A percentile compares a stretch with the other conserved stretches of the same genome.
Evolutionary conservation across 768 basidiomycete genomes (phyloP).

Genomic region (Kwoniella dejecticola): DNA sequence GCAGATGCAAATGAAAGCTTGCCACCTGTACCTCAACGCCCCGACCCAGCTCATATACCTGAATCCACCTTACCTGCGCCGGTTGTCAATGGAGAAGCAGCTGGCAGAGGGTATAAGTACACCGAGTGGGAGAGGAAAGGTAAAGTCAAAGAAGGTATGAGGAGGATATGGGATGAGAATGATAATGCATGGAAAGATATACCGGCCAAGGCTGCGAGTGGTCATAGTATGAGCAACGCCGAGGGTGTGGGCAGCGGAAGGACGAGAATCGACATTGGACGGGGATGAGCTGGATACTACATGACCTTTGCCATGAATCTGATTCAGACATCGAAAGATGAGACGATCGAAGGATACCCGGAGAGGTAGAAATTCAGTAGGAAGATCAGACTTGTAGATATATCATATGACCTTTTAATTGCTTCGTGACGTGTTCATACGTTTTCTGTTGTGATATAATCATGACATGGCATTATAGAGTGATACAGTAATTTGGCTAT

Average conservation of each 20-base stretch:
- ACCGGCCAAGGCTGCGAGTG: not conserved
- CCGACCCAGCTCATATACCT: not conserved
- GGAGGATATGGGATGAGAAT: conserved; percentile 19
- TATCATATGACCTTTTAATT: too few relatives aligned
- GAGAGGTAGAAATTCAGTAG: too few relatives aligned
- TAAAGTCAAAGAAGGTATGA: conserved; percentile 15
- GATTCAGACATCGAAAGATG: too few relatives aligned
- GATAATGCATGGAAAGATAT: conserved; percentile 6
- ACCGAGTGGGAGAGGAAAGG: conserved; percentile 15
- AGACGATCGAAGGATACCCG: too few relatives aligned
- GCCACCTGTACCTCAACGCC: conserved; percentile 3
- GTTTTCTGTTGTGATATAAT: too few relatives aligned
- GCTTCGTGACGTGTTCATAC: too few relatives aligned
- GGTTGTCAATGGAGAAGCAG: not conserved
- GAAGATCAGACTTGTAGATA: too few relatives aligned
- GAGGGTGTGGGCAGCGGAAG: conserved; percentile 14
- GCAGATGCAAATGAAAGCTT: not conserved
- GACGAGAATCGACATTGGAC: conserved; percentile 10
- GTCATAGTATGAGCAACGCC: too few relatives aligned
- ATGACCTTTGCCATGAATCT: too few relatives aligned
- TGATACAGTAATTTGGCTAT: too few relatives aligned
- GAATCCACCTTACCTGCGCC: not conserved
- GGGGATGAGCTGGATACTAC: not conserved
- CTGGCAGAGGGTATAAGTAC: not conserved
- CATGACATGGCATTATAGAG: too few relatives aligned